Percentiles rank a stretch among this genome's conserved stretches.
Evolutionary conservation across 1,284 basidiomycete species (phyloP).

Genomic region (Rugosomyces carneus): DNA sequence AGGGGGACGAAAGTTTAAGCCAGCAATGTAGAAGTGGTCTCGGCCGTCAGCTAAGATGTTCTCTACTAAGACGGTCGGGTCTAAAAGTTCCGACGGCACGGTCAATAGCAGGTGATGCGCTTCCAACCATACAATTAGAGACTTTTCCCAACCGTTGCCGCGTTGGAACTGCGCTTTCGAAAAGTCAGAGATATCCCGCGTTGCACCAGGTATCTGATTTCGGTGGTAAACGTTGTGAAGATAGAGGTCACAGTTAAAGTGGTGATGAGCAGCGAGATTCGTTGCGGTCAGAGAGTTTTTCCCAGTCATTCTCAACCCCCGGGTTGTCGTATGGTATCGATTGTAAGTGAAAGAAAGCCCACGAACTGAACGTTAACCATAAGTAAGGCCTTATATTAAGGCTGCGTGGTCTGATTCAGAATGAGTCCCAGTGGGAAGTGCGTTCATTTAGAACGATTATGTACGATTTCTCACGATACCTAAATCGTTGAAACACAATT

Average conservation of each 20-base stretch:
- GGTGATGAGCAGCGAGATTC: slow-evolving; percentile 38
- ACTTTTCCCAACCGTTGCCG: slow-evolving; percentile 44
- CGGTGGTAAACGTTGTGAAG: slow-evolving; percentile 35
- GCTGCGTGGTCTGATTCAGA: slow-evolving; percentile 1
- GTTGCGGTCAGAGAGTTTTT: slow-evolving; percentile 37
- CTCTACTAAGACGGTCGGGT: slow-evolving; percentile 29
- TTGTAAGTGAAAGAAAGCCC: neutral
- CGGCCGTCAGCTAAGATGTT: slow-evolving; percentile 37
- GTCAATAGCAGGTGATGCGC: slow-evolving; percentile 33
- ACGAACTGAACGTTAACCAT: neutral
- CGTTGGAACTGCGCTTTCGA: slow-evolving; percentile 35
- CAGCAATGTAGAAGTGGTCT: slow-evolving; percentile 44
- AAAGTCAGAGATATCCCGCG: slow-evolving; percentile 6
- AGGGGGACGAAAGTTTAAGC: slow-evolving; percentile 37
- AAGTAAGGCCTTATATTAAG: neutral
- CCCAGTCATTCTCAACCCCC: slow-evolving; percentile 12
- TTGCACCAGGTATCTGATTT: slow-evolving; percentile 14
- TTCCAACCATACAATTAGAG: slow-evolving; percentile 42
- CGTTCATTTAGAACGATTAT: too few relatives aligned
- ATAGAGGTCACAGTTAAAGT: slow-evolving; percentile 41
- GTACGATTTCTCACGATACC: too few relatives aligned
- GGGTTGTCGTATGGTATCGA: neutral
- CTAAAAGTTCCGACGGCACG: slow-evolving; percentile 30
- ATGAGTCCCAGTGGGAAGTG: too few relatives aligned
- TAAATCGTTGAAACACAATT: too few relatives aligned